Evolutionary conservation across 192 early-diverging fungal species (phyloP).

Genomic region (Entophlyctis helioformis): DNA sequence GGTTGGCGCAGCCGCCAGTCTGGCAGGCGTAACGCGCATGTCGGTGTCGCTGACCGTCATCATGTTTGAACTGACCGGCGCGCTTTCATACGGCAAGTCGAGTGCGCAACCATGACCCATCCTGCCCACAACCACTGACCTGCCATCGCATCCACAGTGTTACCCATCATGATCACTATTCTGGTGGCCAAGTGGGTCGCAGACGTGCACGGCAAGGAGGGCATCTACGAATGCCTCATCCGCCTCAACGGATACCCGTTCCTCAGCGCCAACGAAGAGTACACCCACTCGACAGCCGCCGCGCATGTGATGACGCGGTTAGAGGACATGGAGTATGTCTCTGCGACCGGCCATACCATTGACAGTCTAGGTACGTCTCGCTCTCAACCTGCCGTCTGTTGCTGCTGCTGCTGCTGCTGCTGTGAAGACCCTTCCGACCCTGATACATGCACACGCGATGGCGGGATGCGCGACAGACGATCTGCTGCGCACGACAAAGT

Average conservation of each 20-base stretch:
- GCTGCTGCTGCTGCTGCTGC: too few relatives aligned
- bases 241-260: slow-evolving; percentile 39
- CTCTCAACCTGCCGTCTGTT: slow-evolving; percentile 49
- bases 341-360: slow-evolving; percentile 16
- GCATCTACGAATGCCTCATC: slow-evolving; percentile 57
- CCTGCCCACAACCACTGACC: neutral
- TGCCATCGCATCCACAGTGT: slow-evolving; percentile 8
- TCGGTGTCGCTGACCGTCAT: slow-evolving; percentile 78
- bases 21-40: slow-evolving; percentile 80
- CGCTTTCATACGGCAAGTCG: slow-evolving; percentile 64
- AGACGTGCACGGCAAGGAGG: slow-evolving; percentile 51
- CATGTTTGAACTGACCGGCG: slow-evolving; percentile 97
- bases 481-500: slow-evolving; percentile 35
- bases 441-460: too few relatives aligned
- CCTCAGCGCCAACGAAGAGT: slow-evolving; percentile 29
- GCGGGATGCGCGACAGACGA: slow-evolving; percentile 19
- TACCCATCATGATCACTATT: slow-evolving; percentile 45
- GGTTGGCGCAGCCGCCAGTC: slow-evolving; percentile 34
- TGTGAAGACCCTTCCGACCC: too few relatives aligned
- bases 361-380: slow-evolving; percentile 25
- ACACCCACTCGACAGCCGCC: slow-evolving; percentile 10
- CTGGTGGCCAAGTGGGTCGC: slow-evolving; percentile 60
- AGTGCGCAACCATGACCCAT: neutral
- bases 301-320: slow-evolving; percentile 25
- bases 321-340: slow-evolving; percentile 17